Conservation (phyloP, 1,284 basidiomycete genomes). For the Tremellales sp. region DNA sequence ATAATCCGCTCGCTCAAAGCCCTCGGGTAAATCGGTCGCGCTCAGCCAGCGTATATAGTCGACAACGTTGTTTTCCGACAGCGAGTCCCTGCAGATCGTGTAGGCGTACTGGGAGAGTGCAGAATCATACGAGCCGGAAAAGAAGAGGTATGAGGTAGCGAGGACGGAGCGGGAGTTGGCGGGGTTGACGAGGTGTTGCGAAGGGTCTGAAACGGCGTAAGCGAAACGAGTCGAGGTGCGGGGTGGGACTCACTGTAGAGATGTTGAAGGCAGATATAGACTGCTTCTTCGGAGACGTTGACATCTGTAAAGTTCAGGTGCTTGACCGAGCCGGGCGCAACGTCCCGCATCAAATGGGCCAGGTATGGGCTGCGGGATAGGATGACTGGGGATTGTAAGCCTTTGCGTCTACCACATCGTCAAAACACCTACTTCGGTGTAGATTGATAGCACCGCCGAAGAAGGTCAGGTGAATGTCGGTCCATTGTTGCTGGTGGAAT, state of each 20-base stretch:
- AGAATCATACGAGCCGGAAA: no score
- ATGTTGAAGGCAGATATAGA: conserved; percentile 43
- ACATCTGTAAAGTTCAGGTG: conserved; percentile 70
- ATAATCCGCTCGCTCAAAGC: conserved; percentile 13
- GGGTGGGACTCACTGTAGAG: conserved; percentile 34
- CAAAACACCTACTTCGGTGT: conserved; percentile 37
- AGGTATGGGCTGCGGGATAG: conserved; percentile 79
- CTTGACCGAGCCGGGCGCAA: conserved; percentile 62
- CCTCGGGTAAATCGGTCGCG: conserved; percentile 44
- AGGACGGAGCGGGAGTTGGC: conserved; percentile 76
- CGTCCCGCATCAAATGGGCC: conserved; percentile 66
- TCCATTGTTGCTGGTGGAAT: conserved; percentile 37
- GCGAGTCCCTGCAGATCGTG: conserved; percentile 68
- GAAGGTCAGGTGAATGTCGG: conserved; percentile 40
- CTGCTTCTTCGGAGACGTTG: conserved; percentile 68
- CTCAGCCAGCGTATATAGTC: conserved; percentile 71
- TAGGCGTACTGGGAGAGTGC: no score
- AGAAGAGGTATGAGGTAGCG: conserved; percentile 73
- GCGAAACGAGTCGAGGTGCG: background rate
- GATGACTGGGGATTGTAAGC: conserved; percentile 57
- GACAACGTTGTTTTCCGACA: conserved; percentile 65
- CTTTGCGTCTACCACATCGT: background rate
- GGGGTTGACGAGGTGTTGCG: conserved; percentile 54
- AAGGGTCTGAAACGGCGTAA: conserved; percentile 19
- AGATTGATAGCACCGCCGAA: conserved; percentile 35